Percentiles rank a stretch among this genome's conserved stretches.
phyloP scores from a whole-genome alignment of 305 asterid genomes.

The Solanum hybrid region DNA sequence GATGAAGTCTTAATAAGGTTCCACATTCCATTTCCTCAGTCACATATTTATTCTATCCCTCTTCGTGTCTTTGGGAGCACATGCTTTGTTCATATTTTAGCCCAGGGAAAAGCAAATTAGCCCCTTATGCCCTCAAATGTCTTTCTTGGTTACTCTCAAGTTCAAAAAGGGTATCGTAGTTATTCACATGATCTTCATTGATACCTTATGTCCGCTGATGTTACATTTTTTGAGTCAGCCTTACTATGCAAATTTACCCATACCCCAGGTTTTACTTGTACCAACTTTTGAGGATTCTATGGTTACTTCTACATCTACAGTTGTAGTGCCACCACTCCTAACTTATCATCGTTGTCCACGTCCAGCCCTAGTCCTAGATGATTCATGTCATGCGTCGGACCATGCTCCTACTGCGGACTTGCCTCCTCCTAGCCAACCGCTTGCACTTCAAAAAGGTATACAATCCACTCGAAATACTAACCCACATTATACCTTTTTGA shows the following conservation, averaged over 20 bases:
- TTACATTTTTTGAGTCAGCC: background rate
- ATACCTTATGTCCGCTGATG: background rate
- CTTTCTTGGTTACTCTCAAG: background rate
- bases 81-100: background rate
- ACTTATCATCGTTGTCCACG: background rate
- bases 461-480: background rate
- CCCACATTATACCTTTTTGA: background rate
- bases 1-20: background rate
- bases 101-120: background rate
- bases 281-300: background rate
- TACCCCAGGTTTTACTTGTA: background rate
- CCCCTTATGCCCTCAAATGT: background rate
- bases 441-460: background rate
- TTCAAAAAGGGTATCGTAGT: background rate
- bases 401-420: background rate
- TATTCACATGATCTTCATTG: background rate
- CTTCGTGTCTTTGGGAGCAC: background rate
- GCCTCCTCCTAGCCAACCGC: background rate
- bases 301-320: background rate
- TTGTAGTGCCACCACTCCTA: background rate
- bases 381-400: background rate
- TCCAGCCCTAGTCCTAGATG: background rate
- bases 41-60: background rate
- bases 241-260: background rate
- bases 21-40: background rate